Conservation (phyloP, 805 yeast genomes). For the Cyberlindnera mycetangii region DNA sequence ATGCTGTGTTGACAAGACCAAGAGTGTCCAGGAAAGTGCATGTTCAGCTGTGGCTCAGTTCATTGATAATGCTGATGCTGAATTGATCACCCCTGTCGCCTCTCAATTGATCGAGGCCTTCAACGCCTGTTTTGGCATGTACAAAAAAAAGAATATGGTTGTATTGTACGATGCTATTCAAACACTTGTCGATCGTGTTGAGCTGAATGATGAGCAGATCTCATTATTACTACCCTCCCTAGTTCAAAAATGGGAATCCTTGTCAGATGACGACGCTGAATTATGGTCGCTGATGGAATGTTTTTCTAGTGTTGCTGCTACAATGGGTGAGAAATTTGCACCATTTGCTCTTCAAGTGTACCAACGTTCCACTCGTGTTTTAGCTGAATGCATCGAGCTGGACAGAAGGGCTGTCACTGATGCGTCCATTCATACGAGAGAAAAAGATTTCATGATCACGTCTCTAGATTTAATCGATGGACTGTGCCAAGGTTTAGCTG, state of each 20-base stretch:
- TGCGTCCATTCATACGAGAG: constrained; percentile 72
- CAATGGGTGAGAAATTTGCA: constrained; percentile 78
- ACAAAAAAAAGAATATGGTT: constrained; percentile 79
- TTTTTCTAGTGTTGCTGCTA: constrained; percentile 86
- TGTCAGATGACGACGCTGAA: constrained; percentile 77
- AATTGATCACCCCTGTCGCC: constrained; percentile 54
- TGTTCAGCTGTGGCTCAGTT: constrained; percentile 83
- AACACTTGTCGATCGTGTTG: constrained; percentile 76
- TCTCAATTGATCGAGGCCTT: constrained; percentile 68
- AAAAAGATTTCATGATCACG: constrained; percentile 86
- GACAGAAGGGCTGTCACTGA: constrained; percentile 62
- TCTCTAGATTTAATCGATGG: constrained; percentile 91
- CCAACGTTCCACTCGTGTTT: constrained; percentile 68
- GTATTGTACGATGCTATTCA: constrained; percentile 88
- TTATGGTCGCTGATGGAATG: constrained; percentile 93
- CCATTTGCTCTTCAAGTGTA: constrained; percentile 89
- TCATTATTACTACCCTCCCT: constrained; percentile 75
- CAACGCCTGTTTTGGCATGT: constrained; percentile 66
- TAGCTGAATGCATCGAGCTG: constrained; percentile 63
- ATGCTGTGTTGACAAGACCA: constrained; percentile 78
- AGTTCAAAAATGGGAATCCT: constrained; percentile 71
- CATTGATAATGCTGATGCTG: constrained; percentile 70
- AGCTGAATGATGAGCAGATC: constrained; percentile 55
- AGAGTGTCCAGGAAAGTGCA: constrained; percentile 94
- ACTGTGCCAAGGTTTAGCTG: constrained; percentile 81